A percentile compares a stretch with the other conserved stretches of the same genome.
Evolutionary conservation across 768 basidiomycete species (phyloP).

Genomic region (Rhodotorula babjevae): DNA sequence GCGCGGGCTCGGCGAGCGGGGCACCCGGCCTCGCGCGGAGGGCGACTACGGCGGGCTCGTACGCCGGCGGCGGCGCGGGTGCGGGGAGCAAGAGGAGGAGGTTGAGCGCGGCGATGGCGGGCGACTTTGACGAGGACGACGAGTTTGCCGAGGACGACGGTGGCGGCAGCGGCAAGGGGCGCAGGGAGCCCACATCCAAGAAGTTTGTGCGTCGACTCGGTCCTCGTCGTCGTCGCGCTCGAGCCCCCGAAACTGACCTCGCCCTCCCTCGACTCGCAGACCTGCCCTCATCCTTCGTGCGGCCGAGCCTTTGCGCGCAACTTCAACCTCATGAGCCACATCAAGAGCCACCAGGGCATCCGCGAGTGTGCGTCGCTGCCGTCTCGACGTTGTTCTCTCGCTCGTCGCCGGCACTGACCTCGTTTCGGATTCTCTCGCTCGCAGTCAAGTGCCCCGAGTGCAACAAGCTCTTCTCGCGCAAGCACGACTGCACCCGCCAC

Average conservation of each 20-base stretch:
- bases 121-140: not conserved
- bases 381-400: too few relatives aligned
- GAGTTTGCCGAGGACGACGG: not conserved
- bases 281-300: conserved; percentile 31
- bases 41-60: not conserved
- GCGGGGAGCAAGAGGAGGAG: conserved; percentile 50
- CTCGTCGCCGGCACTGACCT: not conserved
- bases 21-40: not conserved
- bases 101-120: conserved; percentile 1
- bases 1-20: not conserved
- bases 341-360: conserved; percentile 37
- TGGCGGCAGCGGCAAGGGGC: not conserved
- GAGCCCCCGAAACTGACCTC: not conserved
- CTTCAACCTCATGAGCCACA: conserved; percentile 37
- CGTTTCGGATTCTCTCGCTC: not conserved
- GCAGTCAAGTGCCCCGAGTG: conserved; percentile 37
- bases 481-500: conserved; percentile 36
- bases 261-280: not conserved
- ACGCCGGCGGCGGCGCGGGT: too few relatives aligned
- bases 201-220: not conserved
- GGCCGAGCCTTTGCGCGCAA: conserved; percentile 35
- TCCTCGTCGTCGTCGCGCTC: too few relatives aligned
- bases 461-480: conserved; percentile 37
- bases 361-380: conserved; percentile 30
- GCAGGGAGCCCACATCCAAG: conserved; percentile 6